Base-by-base conservation (phyloP, 2,329 filamentous ascomycete genomes). In the Colletotrichum australisinense region DNA sequence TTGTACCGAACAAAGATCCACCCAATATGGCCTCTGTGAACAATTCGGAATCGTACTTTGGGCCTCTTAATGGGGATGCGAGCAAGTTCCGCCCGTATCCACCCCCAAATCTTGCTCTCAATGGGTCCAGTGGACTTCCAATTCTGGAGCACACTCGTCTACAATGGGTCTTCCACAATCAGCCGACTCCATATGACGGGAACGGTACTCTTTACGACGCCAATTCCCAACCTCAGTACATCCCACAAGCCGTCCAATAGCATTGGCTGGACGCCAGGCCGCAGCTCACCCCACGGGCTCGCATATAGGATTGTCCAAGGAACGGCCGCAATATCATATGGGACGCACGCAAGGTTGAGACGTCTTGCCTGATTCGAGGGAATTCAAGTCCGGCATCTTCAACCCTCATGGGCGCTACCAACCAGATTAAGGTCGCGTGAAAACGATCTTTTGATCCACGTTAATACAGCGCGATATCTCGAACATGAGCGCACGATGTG, bases 151-250 rank as follows among this genome's bases (percentile, higher is more conserved):
- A 42, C 0, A 79, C 86, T 12, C 77, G 78, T 26, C 59, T 78
- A 4, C 70, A 76, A 8, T 86, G 84, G 84, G 65, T 76, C 28
- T 69, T 72, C 4, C 67, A 75, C 5, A 75, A 75, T 1, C 76
- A 78, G 4, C 71, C 80, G 28, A 86, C 83, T 0, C 86, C 86
- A 0, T 88, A 88, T 72, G 84, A 87, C 76, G 86, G 85, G 0
- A 85, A 80, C 53, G 85, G 86, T 1, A 80, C 77, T 11, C 79
- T 86, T 1, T 84, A 80, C 60, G 86, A 88, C 76, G 86, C 84
- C 0, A 82, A 81, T 60, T 77, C 81, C 58, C 68, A 79, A 46
- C 86, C 86, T 3, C 76, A 83, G 22, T 87, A 87, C 77, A 81
- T 79, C 35, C 72, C 75, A 1, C 83, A 83, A 19, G 52, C 63